Evolutionary conservation across 2,329 filamentous ascomycete genomes (phyloP), one percentile per base, ranked within the genome.

Genomic region (Volutella citrinella): DNA sequence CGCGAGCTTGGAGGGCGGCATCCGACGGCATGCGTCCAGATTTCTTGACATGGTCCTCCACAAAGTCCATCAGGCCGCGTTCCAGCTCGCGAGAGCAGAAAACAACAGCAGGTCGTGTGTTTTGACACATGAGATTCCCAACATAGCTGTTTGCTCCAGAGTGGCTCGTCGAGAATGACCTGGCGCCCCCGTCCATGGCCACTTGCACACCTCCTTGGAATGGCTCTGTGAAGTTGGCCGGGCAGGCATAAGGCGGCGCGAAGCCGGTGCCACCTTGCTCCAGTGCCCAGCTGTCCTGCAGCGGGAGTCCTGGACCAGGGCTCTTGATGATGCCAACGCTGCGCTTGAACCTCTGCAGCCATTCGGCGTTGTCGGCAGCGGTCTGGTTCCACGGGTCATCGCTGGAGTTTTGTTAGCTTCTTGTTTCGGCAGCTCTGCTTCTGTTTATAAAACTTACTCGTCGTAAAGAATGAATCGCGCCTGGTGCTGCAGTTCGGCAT

Each of bases 341-440:
- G 10, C 75, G 69, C 55, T 82, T 82, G 61, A 82, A 81, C 27
- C 77, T 69, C 36, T 70, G 65, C 10, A 82, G 65, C 78, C 78
- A 82, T 55, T 82, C 77, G 1, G 65, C 68, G 43, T 82, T 81
- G 49, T 82, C 78, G 19, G 77, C 77, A 1, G 75, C 74, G 0
- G 78, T 82, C 46, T 78, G 72, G 52, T 82, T 81, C 73, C 76
- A 80, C 4, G 75, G 74, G 46, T 81, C 78, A 36, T 81, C 78
- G 36, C 74, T 78, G 13, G 4, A 16, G 7, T 5, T 22, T 16
- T 37, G 43, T 55, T 42, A 60, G 47, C 30, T 30, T n/a, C 19
- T 20, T 7, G 15, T 27, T 12, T 19, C 7, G n/a, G 15, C 16
- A 23, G 25, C 21, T 10, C 7, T 3, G 18, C 20, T n/a, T 7